Evolutionary conservation across 2,329 filamentous ascomycete genomes (phyloP).

Genomic region (Cordyceps tenuipes): DNA sequence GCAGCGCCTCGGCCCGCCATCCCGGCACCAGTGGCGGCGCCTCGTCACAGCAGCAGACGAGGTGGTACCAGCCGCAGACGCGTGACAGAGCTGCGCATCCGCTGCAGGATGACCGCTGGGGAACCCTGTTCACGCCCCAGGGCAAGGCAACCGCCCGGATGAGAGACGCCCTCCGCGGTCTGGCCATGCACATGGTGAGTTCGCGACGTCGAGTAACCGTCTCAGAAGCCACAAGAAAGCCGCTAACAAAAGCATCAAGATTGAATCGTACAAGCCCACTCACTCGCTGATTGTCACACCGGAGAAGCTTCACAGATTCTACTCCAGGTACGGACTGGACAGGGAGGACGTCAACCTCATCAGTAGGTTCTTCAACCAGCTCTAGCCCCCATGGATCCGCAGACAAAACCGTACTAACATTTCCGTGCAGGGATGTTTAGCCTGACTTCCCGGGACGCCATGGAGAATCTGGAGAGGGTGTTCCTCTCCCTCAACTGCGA

Average conservation of each 20-base stretch:
- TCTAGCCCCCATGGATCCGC: no score
- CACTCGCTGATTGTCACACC: slow-evolving; percentile 60
- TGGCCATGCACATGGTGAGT: slow-evolving; percentile 65
- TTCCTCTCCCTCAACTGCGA: slow-evolving; percentile 47
- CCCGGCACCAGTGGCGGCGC: not conserved
- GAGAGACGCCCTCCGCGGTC: slow-evolving; percentile 61
- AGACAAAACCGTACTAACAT: not conserved
- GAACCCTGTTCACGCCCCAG: slow-evolving; percentile 59
- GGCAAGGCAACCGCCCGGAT: slow-evolving; percentile 61
- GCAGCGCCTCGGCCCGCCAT: not conserved
- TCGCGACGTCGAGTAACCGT: not conserved
- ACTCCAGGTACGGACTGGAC: slow-evolving; percentile 55
- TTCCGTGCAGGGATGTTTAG: not conserved
- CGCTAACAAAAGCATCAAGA: slow-evolving; percentile 17
- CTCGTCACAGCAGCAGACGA: not conserved
- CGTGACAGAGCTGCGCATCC: slow-evolving; percentile 13
- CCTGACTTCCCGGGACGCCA: not conserved
- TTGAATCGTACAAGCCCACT: slow-evolving; percentile 23
- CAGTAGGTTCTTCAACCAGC: slow-evolving; percentile 49
- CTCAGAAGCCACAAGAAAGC: not conserved
- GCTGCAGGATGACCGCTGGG: slow-evolving; percentile 67
- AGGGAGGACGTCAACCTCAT: slow-evolving; percentile 62
- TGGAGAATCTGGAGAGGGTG: slow-evolving; percentile 25
- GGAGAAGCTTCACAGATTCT: slow-evolving; percentile 66
- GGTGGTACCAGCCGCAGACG: not conserved